Base-by-base conservation (phyloP, 805 yeast genomes). In the Saccharomycopsis oosterbeekiorum region DNA sequence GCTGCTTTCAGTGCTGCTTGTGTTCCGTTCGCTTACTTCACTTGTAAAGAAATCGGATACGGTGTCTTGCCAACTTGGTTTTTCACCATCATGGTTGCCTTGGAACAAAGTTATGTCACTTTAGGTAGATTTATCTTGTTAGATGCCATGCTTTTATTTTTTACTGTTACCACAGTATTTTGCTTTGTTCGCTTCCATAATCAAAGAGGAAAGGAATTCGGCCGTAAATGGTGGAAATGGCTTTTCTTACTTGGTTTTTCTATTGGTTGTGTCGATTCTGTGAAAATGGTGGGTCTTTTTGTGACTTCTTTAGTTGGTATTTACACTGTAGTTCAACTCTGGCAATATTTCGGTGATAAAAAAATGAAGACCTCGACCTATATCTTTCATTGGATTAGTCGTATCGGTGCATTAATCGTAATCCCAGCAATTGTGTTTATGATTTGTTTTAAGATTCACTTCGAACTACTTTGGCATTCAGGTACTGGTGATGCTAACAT, bases 241-340 rank as follows among this genome's bases (percentile, higher is more conserved):
- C 74, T 94, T 59, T 67, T 86, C 26, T 75, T 88, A 62, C 88
- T 96, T 9, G 99, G 99, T 66, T 75, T 90, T 59, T 78, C 84
- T 55, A 84, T 94, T 68, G 98, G 99, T 51, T 88, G 94, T 72
- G 88, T 92, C 19, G 86, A 93, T 70, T 87, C 96, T 36, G 96
- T 91, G 62, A 94, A 94, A 75, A 90, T 92, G 97, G 98, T 94
- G 62, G 99, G 99, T 68, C 79, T 93, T 61, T 89, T 94, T 69
- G 89, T 89, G 64, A 93, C 96, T 61, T 73, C 90, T 17, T 76
- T 91, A 65, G 91, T 94, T 60, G 99, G 99, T 57, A 81, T 90
- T 65, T 89, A 93, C 74, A 91, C 97, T 24, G 78, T 89, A 47
- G 86, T 84, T 59, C 97, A 94, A 69, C 78, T 94, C 68, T 94